These are phyloP conservation scores for Potentilla sterilis DNA, from an alignment of 306 rosid species.

Conservation along the genomic window DNA sequence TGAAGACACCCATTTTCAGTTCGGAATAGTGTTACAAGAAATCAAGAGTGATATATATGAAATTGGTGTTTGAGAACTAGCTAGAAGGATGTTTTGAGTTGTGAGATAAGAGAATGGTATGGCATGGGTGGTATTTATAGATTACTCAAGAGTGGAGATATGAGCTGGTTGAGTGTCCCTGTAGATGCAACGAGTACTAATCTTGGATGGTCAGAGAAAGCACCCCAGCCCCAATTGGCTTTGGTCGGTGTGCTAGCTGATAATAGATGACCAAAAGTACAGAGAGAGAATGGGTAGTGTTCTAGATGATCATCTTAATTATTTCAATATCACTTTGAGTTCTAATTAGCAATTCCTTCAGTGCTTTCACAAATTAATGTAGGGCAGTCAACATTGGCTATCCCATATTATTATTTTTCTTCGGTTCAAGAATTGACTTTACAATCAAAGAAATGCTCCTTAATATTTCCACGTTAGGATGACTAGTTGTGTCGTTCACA, in stretches of 20 bases:
- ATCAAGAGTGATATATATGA: background rate
- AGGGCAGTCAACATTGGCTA: background rate
- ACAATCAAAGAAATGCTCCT: background rate
- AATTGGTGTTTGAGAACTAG: too few relatives aligned
- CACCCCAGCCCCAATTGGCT: background rate
- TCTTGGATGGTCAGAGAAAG: background rate
- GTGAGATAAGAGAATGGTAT: background rate
- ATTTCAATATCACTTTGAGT: background rate
- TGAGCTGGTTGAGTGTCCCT: background rate
- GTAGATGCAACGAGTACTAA: background rate
- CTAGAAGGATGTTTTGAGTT: too few relatives aligned
- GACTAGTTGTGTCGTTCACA: background rate
- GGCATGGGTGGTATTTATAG: slow-evolving; percentile 1
- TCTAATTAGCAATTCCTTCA: too few relatives aligned
- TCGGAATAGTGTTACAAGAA: background rate
- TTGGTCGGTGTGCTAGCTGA: background rate
- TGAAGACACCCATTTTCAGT: too few relatives aligned
- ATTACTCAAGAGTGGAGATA: background rate
- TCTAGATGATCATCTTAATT: background rate
- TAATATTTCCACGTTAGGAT: too few relatives aligned
- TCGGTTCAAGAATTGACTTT: background rate
- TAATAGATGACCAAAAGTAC: background rate
- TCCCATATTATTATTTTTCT: background rate
- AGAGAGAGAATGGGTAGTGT: too few relatives aligned
- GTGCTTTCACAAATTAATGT: too few relatives aligned